Evolutionary conservation across 305 asterid genomes (phyloP), one percentile per base, ranked within the genome.

Genomic region (Plantago lanceolata): DNA sequence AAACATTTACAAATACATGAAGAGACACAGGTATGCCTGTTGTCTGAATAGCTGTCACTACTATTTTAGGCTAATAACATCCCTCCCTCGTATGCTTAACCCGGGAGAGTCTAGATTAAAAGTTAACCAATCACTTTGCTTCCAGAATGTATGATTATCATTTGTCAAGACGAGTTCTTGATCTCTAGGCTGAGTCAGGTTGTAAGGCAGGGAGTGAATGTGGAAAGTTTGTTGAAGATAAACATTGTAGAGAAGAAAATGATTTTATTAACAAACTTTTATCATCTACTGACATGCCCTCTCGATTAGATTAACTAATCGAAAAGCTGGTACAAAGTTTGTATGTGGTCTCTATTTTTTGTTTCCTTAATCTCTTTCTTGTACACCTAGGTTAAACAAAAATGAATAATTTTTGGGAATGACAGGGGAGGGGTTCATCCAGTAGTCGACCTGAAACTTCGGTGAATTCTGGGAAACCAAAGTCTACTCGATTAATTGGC

Each of bases 381-480:
- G 12, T 61, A 59, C 31, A 9, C 40, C 33, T 65, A 18, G 64
- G 51, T 68, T 57, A 47, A 68, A 55, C 60, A 49, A 47, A 18
- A 60, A 44, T 54, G 20, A 61, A 31, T 61, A 52, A 54, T 64
- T 52, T 31, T 68, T 65, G 43, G 33, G 37, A 76, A 79, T 68
- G 69, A 56, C 84, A 86, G 90, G 75, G 52, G 33, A 52, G 75
- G 47, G 72, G 71, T 76, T 73, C 78, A 54, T 61, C 68, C 54
- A 70, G 61, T 53, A 47, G 60, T 70, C 67, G 66, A 19, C 55
- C 66, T 24, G 68, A 68, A 63, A 63, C 67, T 40, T 58, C 53
- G 43, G 75, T 59, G 43, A 77, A 70, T 56, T 50, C 61, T 19
- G 61, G 68, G 33, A 45, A 74, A 59, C 57, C 72, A 48, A 80